Base-by-base conservation (phyloP, 495 filamentous ascomycete genomes). In the Pseudomonodictys pantanalensis region DNA sequence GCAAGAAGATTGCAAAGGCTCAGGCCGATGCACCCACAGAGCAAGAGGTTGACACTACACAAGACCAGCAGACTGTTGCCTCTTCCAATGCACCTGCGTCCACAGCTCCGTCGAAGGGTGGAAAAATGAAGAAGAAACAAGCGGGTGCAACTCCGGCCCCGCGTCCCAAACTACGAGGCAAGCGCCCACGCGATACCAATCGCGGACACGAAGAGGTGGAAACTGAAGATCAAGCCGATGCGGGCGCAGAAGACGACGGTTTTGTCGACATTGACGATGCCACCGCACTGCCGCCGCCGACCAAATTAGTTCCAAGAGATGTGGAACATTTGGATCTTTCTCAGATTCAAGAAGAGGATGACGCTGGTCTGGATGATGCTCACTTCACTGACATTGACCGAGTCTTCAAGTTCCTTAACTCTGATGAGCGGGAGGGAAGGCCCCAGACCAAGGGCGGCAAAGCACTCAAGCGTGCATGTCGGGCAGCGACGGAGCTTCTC, bases 371-470 rank as follows among this genome's bases (percentile, higher is more conserved):
- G n/a, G n/a, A n/a, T n/a, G n/a, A n/a, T n/a, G n/a, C n/a, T n/a
- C n/a, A n/a, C n/a, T n/a, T n/a, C n/a, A 23, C 20, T 24, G 5
- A 39, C 12, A 26, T 61, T 6, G 29, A 49, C 20, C 41, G 41
- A 1, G 26, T 48, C 29, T 30, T 53, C 22, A 17, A 32, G 10
- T 61, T 54, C 42, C 2, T 32, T 24, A 33, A 55, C 10, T 24
- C 26, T 18, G 41, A 12, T 23, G 10, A 12, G 22, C 39, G 58
- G n/a, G 26, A 24, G 4, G 58, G 58, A 2, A 10, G 3, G 17
- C 55, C 49, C 23, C 48, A 48, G 32, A 61, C 58, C 18, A 22
- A 11, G n/a, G 25, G 39, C 7, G 58, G 25, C 0, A 23, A 23
- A 2, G 23, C 2, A 17, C 29, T 62, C 1, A 9, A 28, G 6